Conservation (phyloP, 306 rosid species). For the Castanopsis chinensis region DNA sequence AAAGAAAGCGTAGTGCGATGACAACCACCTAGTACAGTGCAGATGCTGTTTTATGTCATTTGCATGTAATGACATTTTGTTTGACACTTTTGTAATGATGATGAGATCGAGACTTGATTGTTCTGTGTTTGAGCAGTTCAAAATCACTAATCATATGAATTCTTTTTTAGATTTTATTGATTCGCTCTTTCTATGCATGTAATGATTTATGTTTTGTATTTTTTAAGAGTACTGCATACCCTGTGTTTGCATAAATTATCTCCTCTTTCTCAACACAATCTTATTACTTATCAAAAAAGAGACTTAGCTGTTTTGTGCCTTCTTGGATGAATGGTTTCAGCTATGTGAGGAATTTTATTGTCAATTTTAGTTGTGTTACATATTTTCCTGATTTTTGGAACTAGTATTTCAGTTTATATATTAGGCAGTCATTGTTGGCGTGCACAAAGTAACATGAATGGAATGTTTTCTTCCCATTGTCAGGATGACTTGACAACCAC, state of each 20-base stretch:
- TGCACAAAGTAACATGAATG: neutral
- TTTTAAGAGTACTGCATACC: too few species aligned
- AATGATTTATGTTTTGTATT: too few species aligned
- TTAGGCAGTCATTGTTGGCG: neutral
- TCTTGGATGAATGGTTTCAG: neutral
- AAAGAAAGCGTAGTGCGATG: neutral
- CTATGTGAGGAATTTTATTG: neutral
- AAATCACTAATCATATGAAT: too few species aligned
- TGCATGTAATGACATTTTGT: neutral
- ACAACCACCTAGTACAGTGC: neutral
- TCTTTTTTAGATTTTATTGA: too few species aligned
- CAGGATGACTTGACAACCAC: constrained; percentile 96
- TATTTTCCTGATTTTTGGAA: neutral
- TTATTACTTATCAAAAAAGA: too few species aligned
- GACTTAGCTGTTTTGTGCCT: neutral
- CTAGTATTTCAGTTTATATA: neutral
- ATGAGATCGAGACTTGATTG: neutral
- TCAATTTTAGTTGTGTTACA: neutral
- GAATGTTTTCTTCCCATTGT: neutral
- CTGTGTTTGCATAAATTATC: too few species aligned
- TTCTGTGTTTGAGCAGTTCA: too few species aligned
- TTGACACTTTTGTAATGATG: neutral
- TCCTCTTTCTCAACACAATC: too few species aligned
- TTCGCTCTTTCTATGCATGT: too few species aligned
- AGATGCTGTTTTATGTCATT: neutral